Conservation (phyloP, 768 basidiomycete species). For the Mycena pura region DNA sequence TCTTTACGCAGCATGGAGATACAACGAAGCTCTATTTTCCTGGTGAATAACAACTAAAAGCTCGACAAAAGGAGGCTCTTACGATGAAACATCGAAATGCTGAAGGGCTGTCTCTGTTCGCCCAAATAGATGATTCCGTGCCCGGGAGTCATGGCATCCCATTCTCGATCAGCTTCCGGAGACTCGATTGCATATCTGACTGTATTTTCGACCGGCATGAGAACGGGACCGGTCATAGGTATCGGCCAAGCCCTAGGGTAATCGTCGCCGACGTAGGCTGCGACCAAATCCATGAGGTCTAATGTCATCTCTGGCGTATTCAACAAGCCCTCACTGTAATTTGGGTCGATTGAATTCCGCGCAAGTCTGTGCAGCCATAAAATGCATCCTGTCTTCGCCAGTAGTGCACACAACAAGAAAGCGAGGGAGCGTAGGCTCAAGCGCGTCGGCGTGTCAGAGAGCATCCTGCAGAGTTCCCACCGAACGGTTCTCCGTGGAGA, state of each 20-base stretch:
- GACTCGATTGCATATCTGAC: constrained; percentile 38
- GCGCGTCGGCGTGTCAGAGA: background rate
- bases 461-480: constrained; percentile 9
- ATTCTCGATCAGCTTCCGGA: constrained; percentile 36
- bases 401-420: background rate
- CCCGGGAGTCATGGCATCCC: constrained; percentile 38
- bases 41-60: background rate
- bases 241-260: constrained; percentile 42
- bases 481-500: background rate
- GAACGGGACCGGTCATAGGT: constrained; percentile 32
- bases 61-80: background rate
- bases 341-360: background rate
- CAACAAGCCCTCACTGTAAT: constrained; percentile 1
- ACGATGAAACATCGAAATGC: constrained; percentile 43
- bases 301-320: background rate
- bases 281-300: background rate
- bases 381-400: constrained; percentile 3
- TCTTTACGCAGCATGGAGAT: constrained; percentile 42
- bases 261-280: constrained; percentile 32
- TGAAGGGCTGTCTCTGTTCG: constrained; percentile 37
- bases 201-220: constrained; percentile 42
- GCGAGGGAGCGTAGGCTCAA: background rate
- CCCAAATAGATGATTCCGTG: constrained; percentile 42
- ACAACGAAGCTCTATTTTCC: constrained; percentile 38
- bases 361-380: constrained; percentile 8